phyloP scores from a whole-genome alignment of 1,139 yeast species.

The Candida sanyaensis region DNA sequence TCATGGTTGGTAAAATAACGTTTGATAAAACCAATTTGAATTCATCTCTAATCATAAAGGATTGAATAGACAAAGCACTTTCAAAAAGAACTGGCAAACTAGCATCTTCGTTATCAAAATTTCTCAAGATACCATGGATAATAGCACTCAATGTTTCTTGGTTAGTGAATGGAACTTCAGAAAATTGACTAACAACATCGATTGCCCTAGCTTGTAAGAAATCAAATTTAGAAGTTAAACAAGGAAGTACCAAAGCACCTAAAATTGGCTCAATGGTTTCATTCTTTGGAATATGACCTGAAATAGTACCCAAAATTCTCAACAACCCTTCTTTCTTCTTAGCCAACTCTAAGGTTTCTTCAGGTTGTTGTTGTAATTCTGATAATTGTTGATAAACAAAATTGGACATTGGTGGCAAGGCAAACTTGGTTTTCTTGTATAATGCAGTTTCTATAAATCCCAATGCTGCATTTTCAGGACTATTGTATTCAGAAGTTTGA shows the following conservation, averaged over 20 bases:
- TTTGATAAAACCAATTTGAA: conserved; percentile 69
- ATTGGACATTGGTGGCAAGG: conserved; percentile 63
- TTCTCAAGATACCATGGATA: conserved; percentile 66
- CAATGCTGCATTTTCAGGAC: conserved; percentile 72
- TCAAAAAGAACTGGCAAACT: conserved; percentile 80
- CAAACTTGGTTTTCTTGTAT: conserved; percentile 60
- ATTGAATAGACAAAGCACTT: conserved; percentile 84
- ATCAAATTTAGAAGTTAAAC: conserved; percentile 63
- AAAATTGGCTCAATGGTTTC: conserved; percentile 64
- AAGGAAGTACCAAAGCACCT: conserved; percentile 67
- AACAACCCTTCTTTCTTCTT: conserved; percentile 78
- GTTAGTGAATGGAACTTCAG: conserved; percentile 60
- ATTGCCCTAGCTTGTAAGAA: conserved; percentile 85
- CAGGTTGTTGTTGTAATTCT: conserved; percentile 33
- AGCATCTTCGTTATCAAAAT: conserved; percentile 46
- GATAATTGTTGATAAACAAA: conserved; percentile 62
- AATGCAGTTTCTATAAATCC: conserved; percentile 66
- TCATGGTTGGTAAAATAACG: conserved; percentile 81
- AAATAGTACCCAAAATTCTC: conserved; percentile 73
- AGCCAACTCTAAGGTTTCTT: conserved; percentile 59
- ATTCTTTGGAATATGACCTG: conserved; percentile 64
- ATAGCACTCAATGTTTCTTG: conserved; percentile 51
- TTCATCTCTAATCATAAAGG: conserved; percentile 64
- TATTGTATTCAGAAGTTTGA: conserved; percentile 55
- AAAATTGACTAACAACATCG: conserved; percentile 70